Evolutionary conservation across 768 basidiomycete genomes (phyloP), one percentile per base, ranked within the genome.

Genomic region (Candolleomyces eurysporus): DNA sequence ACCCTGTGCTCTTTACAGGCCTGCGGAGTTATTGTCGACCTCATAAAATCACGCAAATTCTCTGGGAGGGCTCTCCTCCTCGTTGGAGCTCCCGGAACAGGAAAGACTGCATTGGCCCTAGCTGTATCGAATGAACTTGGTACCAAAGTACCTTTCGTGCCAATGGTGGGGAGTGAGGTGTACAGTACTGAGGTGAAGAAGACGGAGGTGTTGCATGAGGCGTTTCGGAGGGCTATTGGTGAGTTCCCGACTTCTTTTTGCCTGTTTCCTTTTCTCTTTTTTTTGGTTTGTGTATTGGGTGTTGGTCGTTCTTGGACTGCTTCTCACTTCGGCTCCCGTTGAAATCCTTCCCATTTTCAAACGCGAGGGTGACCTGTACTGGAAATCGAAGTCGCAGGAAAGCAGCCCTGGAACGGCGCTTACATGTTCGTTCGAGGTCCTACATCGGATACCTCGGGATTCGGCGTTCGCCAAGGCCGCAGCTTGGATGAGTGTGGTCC

Each of bases 171-270:
- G 0, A 91, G 89, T 19, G 97, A 99, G 75, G 97, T 98, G 63
- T 98, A 97, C 71, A 92, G 89, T 45, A 88, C 92, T 3, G 96
- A 98, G 75, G 95, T 99, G 60, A 98, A 98, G 80, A 99, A 99
- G 83, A 98, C 97, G 1, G 97, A 98, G 71, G 96, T 98, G 5
- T 78, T 99, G 19, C 94, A 95, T 52, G 96, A 98, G 74, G 86
- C 89, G 42, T 98, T 98, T 76, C 83, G 96, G 61, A 79, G 97
- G 66, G 96, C 97, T 13, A 99, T 99, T 63, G 96, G 96, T 94
- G 70, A 71, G 90, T 81, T 40, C 31, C 22, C 7, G 3, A 14
- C 26, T 56, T 40, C 46, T 6, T 36, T 36, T 36, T 58, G 2
- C 43, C 5, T 36, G 22, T 6, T 46, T 36, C 54, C 39, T 39